Evolutionary conservation across 2,329 filamentous ascomycete genomes (phyloP), one percentile per base, ranked within the genome.

Genomic region (Cordyceps farinosa): DNA sequence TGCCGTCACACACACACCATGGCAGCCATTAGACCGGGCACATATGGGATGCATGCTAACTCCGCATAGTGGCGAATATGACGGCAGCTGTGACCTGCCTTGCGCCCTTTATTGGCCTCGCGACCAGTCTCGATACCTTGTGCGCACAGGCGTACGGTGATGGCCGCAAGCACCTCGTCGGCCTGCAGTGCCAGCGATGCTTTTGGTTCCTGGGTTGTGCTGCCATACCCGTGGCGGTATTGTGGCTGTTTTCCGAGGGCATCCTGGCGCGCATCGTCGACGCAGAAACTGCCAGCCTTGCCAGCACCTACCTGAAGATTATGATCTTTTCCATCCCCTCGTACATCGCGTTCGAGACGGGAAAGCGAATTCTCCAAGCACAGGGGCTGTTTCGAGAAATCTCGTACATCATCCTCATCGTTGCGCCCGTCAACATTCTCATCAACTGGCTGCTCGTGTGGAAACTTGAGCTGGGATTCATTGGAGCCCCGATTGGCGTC

Each of bases 81-180:
- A 91, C 89, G 2, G 88, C 89, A 32, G 91, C 87, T 67, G 93
- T 95, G 69, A 90, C 85, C 11, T 91, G 89, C 64, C 88, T 90
- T 70, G 89, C 89, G 0, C 86, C 91, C 17, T 89, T 91, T 71
- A 90, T 92, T 71, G 90, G 92, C 27, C 82, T 98, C 13, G 89
- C 92, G 0, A 98, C 94, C 5, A 92, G 89, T 66, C 81, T 98
- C 44, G 94, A 98, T 76, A 98, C 94, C 0, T 85, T 98, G 2
- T 97, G 94, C 74, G 87, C 94, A 0, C 94, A 98, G 76, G 94
- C 94, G 0, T 98, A 96, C 72, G 94, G 94, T 3, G 95, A 91
- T 1, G 94, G 94, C 0, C 90, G 90, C 73, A 96, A 90, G 72
- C 90, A 93, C 68, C 84, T 98, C 3, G 94, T 98, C 8, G 91